phyloP scores from a whole-genome alignment of 1,284 basidiomycete genomes.

The Peniophora sp. region DNA sequence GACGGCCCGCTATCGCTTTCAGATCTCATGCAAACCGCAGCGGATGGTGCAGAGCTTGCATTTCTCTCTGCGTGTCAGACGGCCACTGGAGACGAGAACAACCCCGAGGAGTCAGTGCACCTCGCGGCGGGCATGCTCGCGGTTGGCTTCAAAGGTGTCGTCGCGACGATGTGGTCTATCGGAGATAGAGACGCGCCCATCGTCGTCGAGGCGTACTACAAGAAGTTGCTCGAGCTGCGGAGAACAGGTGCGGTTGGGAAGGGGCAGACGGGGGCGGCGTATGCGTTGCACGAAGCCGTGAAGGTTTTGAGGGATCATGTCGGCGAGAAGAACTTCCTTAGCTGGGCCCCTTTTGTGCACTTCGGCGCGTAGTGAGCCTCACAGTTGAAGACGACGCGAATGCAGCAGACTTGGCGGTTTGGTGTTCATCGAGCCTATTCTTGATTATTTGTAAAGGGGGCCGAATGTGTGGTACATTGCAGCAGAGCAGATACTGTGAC shows the following conservation, averaged over 20 bases:
- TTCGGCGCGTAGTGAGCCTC: no score
- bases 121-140: slow-evolving; percentile 18
- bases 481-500: no score
- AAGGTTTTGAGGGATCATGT: not conserved
- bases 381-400: no score
- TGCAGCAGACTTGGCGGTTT: no score
- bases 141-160: slow-evolving; percentile 13
- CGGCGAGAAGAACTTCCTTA: not conserved
- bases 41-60: slow-evolving; percentile 5
- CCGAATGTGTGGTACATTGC: no score
- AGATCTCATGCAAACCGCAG: not conserved
- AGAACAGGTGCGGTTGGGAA: not conserved
- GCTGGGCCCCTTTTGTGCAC: not conserved
- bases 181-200: slow-evolving; percentile 7
- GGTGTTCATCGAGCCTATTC: no score
- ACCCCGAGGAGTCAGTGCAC: slow-evolving; percentile 16
- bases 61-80: slow-evolving; percentile 20
- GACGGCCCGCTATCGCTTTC: not conserved
- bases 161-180: slow-evolving; percentile 20
- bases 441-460: no score
- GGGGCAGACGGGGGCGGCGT: not conserved
- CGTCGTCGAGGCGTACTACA: slow-evolving; percentile 9
- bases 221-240: not conserved
- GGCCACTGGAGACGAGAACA: slow-evolving; percentile 13
- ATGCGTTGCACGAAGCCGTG: slow-evolving; percentile 1